Evolutionary conservation across 2,329 filamentous ascomycete genomes (phyloP).

Genomic region (Clonostachys chloroleuca): DNA sequence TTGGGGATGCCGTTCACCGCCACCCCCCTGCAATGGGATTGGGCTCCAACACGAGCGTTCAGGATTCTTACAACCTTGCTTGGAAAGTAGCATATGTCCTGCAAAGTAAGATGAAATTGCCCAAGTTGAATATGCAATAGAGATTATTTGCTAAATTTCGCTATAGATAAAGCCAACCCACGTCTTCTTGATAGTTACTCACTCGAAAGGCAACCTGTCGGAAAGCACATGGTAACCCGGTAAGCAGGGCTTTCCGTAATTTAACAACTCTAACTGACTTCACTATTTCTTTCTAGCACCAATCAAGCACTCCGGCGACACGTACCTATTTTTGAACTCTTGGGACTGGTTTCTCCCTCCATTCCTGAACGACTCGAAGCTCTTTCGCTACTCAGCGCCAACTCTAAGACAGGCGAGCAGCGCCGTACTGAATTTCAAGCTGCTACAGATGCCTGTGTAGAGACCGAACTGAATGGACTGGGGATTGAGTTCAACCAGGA

Average conservation of each 20-base stretch:
- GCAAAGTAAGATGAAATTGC: no score
- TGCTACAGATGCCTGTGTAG: slow-evolving; percentile 16
- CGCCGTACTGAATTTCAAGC: slow-evolving; percentile 2
- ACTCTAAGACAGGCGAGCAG: not conserved
- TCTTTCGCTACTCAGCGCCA: not conserved
- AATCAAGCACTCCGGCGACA: slow-evolving; percentile 31
- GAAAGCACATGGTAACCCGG: slow-evolving; percentile 18
- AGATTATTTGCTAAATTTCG: slow-evolving; percentile 8
- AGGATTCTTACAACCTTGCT: slow-evolving; percentile 51
- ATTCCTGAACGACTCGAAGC: slow-evolving; percentile 33
- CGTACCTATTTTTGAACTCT: slow-evolving; percentile 44
- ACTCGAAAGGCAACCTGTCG: not conserved
- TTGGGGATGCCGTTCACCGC: slow-evolving; percentile 51
- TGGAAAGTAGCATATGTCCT: slow-evolving; percentile 46
- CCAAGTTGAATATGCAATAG: no score
- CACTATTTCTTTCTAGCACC: no score
- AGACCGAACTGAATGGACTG: slow-evolving; percentile 27
- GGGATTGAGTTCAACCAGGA: slow-evolving; percentile 36
- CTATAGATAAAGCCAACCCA: slow-evolving; percentile 4
- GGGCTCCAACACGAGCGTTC: slow-evolving; percentile 54
- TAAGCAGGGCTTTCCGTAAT: slow-evolving; percentile 21
- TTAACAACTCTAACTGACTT: no score
- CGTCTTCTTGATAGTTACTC: not conserved
- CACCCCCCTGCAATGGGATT: slow-evolving; percentile 54
- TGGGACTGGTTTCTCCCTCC: slow-evolving; percentile 59